Base-by-base conservation (phyloP, 2,329 filamentous ascomycete species). In the Colletotrichum aenigma region DNA sequence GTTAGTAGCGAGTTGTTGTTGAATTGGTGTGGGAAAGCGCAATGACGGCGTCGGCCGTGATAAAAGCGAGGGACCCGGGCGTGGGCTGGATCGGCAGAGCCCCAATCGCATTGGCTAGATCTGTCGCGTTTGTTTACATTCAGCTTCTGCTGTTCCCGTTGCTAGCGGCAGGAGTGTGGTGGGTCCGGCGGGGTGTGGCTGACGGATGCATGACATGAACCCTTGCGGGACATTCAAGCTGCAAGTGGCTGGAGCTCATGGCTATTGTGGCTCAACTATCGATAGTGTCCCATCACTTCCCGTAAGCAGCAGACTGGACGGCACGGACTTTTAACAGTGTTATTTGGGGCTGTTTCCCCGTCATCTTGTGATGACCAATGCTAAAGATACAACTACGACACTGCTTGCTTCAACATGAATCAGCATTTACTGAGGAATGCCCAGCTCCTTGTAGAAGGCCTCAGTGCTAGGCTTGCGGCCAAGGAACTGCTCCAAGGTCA, bases 371-470 rank as follows among this genome's bases (percentile, higher is more conserved):
- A 24, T 43, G 34, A 28, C n/a, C 13, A 24, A 43, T 64, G 32
- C 21, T 64, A 64, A 28, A 43, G 9, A 43, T 64, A 43, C 6
- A n/a, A n/a, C 4, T 18, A 64, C 32, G 1, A 64, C 61, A 43
- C 24, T 43, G 21, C 34, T 64, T 38, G 30, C 36, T 43, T 34
- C 34, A 26, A 34, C 5, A 7, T n/a, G 9, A n/a, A 48, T 18
- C 34, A 26, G 24, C 15, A 18, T 28, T 77, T 71, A 77, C 69
- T 75, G 66, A 1, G 78, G 52, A 52, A 81, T 79, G 13, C 95
- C 95, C 66, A 97, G 86, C 82, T 96, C 94, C 84, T 91, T 90
- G 84, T 96, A 96, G 81, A 97, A 97, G 1, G 94, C 91, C 81
- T 96, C 94, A 0, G 91, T 93, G 82, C 90, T 95, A 1, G 95